Evolutionary conservation across 1,284 basidiomycete genomes (phyloP).

Genomic region (Boletellus deceptivus): DNA sequence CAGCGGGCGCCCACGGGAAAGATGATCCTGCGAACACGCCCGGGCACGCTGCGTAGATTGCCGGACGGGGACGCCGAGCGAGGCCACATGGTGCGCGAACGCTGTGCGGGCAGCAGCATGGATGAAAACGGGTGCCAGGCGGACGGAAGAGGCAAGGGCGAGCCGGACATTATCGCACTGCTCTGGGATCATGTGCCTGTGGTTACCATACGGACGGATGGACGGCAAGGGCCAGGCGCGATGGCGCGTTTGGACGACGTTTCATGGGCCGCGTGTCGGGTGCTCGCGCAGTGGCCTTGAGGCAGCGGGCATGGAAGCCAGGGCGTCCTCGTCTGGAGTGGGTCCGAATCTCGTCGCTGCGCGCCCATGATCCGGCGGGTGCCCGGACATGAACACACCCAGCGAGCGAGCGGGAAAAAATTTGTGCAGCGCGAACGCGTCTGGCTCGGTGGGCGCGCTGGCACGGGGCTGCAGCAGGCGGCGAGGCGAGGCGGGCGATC

Average conservation of each 20-base stretch:
- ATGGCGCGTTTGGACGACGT: constrained; percentile 21
- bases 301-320: constrained; percentile 28
- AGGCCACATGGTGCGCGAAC: constrained; percentile 4
- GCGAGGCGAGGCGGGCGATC: too few relatives aligned
- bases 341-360: constrained; percentile 9
- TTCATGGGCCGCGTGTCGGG: constrained; percentile 16
- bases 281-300: constrained; percentile 20
- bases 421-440: constrained; percentile 11
- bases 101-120: constrained; percentile 16
- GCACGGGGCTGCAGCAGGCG: too few relatives aligned
- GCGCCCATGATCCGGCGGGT: constrained; percentile 33
- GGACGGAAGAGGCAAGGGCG: constrained; percentile 17
- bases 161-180: constrained; percentile 35
- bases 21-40: constrained; percentile 12
- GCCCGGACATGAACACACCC: constrained; percentile 32
- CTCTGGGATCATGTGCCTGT: constrained; percentile 25
- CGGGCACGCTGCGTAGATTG: constrained; percentile 10
- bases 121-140: constrained; percentile 15
- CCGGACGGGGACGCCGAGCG: constrained; percentile 16
- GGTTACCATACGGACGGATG: constrained; percentile 28
- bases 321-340: constrained; percentile 13
- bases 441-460: too few relatives aligned
- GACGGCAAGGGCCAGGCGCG: constrained; percentile 22
- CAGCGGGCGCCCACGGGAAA: neutral
- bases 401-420: constrained; percentile 15